A percentile compares a stretch with the other conserved stretches of the same genome.
Conservation (phyloP, 257 asterid genomes). For the Vinca minor region DNA sequence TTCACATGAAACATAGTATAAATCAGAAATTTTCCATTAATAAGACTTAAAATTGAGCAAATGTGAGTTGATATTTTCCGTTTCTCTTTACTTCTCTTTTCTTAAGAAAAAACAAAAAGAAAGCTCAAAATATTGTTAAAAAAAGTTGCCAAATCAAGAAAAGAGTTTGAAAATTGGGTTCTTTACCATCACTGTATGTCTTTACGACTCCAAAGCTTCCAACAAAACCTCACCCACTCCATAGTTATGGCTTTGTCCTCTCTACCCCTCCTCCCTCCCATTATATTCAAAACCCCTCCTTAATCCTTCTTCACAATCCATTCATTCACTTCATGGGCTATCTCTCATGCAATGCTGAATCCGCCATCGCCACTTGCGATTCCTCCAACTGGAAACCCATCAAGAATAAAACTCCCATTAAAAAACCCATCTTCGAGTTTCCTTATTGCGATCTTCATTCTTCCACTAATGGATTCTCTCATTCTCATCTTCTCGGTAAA, state of each 20-base stretch:
- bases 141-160: too few species aligned
- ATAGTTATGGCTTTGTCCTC: conserved; percentile 34
- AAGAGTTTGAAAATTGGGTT: too few species aligned
- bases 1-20: too few species aligned
- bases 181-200: too few species aligned
- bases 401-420: conserved; percentile 23
- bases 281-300: neutral
- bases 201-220: too few species aligned
- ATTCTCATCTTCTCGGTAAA: conserved; percentile 58
- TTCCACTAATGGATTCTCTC: conserved; percentile 64
- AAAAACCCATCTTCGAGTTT: conserved; percentile 27
- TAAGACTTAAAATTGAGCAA: too few species aligned
- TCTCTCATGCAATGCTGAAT: conserved; percentile 59
- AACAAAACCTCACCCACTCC: conserved; percentile 3
- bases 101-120: too few species aligned
- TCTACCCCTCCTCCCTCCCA: conserved; percentile 6
- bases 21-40: too few species aligned
- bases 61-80: too few species aligned
- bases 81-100: too few species aligned
- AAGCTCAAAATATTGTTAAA: conserved; percentile 11
- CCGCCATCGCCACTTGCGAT: conserved; percentile 63
- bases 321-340: conserved; percentile 43
- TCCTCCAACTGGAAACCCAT: conserved; percentile 40
- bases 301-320: neutral
- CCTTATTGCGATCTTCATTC: conserved; percentile 46